Conservation (phyloP, 176 grass and related monocot genomes). For the Oryza rufipogon region DNA sequence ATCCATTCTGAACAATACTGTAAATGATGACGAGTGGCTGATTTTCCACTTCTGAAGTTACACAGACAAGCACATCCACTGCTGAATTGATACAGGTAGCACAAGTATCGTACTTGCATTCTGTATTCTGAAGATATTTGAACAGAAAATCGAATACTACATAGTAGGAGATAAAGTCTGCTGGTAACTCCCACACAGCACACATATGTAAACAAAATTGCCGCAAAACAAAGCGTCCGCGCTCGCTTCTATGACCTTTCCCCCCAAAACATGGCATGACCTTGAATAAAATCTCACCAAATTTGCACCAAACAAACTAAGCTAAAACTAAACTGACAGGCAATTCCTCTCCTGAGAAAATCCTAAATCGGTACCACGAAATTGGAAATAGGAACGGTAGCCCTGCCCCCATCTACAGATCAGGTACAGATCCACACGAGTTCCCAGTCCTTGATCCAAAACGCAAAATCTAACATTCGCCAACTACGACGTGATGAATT, state of each 20-base stretch:
- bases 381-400: neutral
- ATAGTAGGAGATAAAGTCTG: neutral
- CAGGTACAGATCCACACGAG: constrained; percentile 22
- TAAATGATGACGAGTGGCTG: neutral
- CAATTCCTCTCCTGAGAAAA: neutral
- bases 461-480: neutral
- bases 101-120: too few species aligned
- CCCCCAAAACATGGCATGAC: neutral
- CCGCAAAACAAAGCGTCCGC: neutral
- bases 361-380: neutral
- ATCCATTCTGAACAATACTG: neutral
- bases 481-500: neutral
- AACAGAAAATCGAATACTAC: neutral
- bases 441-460: neutral
- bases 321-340: neutral
- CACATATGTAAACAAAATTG: neutral
- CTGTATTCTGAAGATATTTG: neutral
- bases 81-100: too few species aligned
- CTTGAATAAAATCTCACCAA: neutral
- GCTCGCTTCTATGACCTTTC: neutral
- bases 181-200: neutral
- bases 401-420: neutral
- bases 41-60: neutral
- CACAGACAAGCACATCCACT: too few species aligned
- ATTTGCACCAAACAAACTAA: neutral